phyloP scores from a whole-genome alignment of 305 asterid genomes.

The Petunia hybrid region DNA sequence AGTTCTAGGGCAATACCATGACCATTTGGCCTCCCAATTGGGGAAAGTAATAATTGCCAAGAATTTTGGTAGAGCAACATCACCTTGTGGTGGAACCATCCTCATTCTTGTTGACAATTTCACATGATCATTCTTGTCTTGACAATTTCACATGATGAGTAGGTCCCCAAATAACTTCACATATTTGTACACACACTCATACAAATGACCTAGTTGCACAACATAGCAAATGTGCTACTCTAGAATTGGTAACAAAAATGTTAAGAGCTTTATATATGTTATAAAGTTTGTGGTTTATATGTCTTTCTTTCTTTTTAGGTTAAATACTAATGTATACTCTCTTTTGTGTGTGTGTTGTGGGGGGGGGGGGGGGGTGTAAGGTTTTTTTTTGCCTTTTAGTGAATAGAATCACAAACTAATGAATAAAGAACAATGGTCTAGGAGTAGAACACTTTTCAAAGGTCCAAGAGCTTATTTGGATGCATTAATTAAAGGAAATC shows the following conservation, averaged over 20 bases:
- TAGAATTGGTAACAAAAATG: no score
- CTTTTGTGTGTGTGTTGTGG: neutral
- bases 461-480: neutral
- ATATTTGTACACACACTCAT: neutral
- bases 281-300: neutral
- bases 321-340: no score
- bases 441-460: neutral
- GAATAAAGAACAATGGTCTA: neutral
- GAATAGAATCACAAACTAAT: neutral
- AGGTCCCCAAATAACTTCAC: neutral
- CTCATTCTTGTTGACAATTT: slow-evolving; percentile 6
- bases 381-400: neutral
- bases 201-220: neutral
- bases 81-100: slow-evolving; percentile 21
- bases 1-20: neutral
- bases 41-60: slow-evolving; percentile 9
- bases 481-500: neutral
- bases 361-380: neutral
- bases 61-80: neutral
- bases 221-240: neutral
- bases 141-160: slow-evolving; percentile 9
- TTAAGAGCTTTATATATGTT: neutral
- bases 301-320: neutral
- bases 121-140: slow-evolving; percentile 1
- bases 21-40: slow-evolving; percentile 17